These are phyloP conservation scores for Mycena kentingensis DNA, from an alignment of 768 basidiomycete genomes.

Conservation along the genomic window DNA sequence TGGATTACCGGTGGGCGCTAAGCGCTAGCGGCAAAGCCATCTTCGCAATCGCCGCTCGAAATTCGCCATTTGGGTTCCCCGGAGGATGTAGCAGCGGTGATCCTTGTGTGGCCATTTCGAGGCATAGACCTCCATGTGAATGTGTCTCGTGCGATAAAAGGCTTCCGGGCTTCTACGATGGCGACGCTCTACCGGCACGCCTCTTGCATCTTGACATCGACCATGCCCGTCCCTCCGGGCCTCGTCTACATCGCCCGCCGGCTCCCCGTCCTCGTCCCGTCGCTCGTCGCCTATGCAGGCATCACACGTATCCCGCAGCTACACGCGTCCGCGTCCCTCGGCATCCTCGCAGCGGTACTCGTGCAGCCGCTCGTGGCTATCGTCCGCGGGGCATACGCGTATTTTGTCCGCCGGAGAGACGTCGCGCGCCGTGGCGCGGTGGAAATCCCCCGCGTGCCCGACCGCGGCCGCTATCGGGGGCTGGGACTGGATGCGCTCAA, in stretches of 20 bases:
- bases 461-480: constrained; percentile 7
- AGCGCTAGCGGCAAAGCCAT: no score
- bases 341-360: constrained; percentile 1
- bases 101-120: no score
- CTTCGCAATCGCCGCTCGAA: no score
- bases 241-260: constrained; percentile 5
- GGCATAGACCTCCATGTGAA: no score
- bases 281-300: constrained; percentile 4
- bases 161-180: no score
- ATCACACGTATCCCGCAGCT: constrained; percentile 3
- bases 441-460: constrained; percentile 4
- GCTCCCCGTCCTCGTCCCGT: constrained; percentile 10
- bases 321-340: background rate
- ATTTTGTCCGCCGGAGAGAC: background rate
- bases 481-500: constrained; percentile 1
- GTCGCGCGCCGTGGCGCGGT: background rate
- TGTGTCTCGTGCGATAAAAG: no score
- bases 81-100: no score
- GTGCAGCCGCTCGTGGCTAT: constrained; percentile 4
- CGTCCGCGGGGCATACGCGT: background rate
- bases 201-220: no score
- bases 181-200: no score
- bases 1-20: no score
- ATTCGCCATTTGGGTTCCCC: no score
- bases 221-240: constrained; percentile 1